Base-by-base conservation (phyloP, 2,329 filamentous ascomycete species). In the Penicillium sp. region DNA sequence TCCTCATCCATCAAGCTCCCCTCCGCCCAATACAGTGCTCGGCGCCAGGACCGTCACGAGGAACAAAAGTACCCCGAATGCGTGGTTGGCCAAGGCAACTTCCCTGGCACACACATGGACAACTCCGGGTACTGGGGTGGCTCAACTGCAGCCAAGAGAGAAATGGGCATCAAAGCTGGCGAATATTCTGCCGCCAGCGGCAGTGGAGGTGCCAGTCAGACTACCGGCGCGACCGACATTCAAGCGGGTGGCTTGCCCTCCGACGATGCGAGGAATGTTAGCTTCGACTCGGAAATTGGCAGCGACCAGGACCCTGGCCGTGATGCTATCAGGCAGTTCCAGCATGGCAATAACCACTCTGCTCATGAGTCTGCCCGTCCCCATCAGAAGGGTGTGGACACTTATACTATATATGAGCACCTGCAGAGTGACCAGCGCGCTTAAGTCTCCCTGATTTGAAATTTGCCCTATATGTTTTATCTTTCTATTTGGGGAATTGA, bases 301-400 rank as follows among this genome's bases (percentile, higher is more conserved):
- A 70, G 70, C 2, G 64, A 75, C 54, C 71, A 79, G 35, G 80
- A 83, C 57, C 79, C 81, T 3, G 75, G 73, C 3, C 68, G 79
- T 28, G 58, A 66, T 17, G 79, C 77, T 6, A 64, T 70, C 57
- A 61, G 58, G 28, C 57, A 60, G 32, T 69, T 71, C 56, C 60
- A 69, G 57, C 63, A 57, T 12, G 53, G 42, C 15, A 63, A 57
- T 34, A 58, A 62, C 2, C 61, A 66, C 51, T 64, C 61, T 43
- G 65, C 58, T 15, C 53, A 56, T 9, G 58, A 62, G 43, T 61
- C 60, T 26, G 62, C 53, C 5, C 57, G 59, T 26, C 50, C 58
- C 21, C 54, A 56, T 39, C 61, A 66, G 49, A 59, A 62, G 57
- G 54, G 53, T 17, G 48, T 63, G 6, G 57, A 63, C 17, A 48